Percentiles rank a stretch among this genome's conserved stretches.
Conservation (phyloP, 2,329 filamentous ascomycete genomes). For the Neospermospora avenae region DNA sequence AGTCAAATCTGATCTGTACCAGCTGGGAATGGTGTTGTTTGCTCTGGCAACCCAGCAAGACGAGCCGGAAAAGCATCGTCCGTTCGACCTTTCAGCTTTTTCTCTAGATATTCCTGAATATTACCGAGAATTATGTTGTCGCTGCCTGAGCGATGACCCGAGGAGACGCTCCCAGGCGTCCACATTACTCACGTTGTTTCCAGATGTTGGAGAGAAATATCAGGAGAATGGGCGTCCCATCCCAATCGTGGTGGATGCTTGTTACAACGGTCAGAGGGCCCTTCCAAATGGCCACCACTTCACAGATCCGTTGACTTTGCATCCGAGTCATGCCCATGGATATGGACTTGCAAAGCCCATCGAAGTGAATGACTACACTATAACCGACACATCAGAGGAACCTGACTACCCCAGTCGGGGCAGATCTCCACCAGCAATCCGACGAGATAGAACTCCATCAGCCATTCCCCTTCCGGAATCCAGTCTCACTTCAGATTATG, state of each 20-base stretch:
- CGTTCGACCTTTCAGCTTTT: conserved; percentile 54
- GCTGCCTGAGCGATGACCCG: conserved; percentile 73
- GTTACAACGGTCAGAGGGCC: conserved; percentile 18
- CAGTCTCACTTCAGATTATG: conserved; percentile 16
- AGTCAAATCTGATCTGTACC: conserved; percentile 94
- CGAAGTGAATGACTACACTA: conserved; percentile 28
- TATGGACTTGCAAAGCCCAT: conserved; percentile 17
- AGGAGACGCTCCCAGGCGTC: conserved; percentile 70
- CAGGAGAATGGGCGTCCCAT: conserved; percentile 18
- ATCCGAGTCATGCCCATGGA: conserved; percentile 7
- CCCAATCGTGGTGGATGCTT: conserved; percentile 32
- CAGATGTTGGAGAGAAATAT: conserved; percentile 37
- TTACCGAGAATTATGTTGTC: conserved; percentile 71
- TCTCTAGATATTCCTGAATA: conserved; percentile 70
- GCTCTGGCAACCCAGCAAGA: conserved; percentile 83
- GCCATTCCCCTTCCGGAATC: conserved; percentile 18
- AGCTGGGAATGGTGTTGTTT: conserved; percentile 95
- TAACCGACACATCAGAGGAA: conserved; percentile 29
- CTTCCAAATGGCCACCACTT: conserved; percentile 16
- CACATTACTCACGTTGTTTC: conserved; percentile 68
- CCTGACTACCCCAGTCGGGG: conserved; percentile 29
- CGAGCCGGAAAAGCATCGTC: conserved; percentile 80
- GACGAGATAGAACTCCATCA: conserved; percentile 11
- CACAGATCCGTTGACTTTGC: conserved; percentile 9
- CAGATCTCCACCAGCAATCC: conserved; percentile 30